Evolutionary conservation across 345 rosid species (phyloP), one percentile per base, ranked within the genome.

Genomic region (Raphanus raphanistrum): DNA sequence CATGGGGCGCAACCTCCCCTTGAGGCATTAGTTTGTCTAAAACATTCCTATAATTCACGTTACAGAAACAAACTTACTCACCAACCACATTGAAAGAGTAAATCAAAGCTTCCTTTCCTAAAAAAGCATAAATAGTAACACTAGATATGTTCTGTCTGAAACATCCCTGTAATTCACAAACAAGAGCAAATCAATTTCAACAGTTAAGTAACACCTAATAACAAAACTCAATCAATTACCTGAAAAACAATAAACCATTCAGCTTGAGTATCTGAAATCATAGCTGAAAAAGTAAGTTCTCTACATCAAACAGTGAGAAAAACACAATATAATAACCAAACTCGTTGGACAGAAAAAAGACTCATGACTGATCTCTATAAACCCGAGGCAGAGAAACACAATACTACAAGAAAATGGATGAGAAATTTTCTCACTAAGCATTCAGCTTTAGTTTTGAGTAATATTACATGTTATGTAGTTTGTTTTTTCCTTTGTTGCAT

Each of bases 91-190:
- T 90, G 13, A 94, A 90, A 29, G 94, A 91, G 74, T 92, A 89
- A 52, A 89, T 78, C 65, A 94, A 76, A 27, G 97, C 98, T 17
- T 94, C 98, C 68, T 89, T 92, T 17, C 97, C 97, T 32, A 94
- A 86, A 66, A 97, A 94, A 84, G 98, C 86, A 90, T 94, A 92
- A 29, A 94, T 87, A 66, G 98, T 92, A 68, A 92, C 98, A 65
- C 92, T 84, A 1, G 96, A 86, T 54, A 89, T 33, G 58, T 72
- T 81, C 81, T 89, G 96, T 76, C 98, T 86, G 73, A 94, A 87
- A 85, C 94, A 94, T 52, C 96, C 98, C 98, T 94, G 88, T 8
- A 58, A 62, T 17, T 59, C 48, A 78, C 75, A 31, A 54, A 48
- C 29, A 57, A 25, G 25, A 52, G 21, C 21, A 28, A 64, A 31